A percentile compares a stretch with the other conserved stretches of the same genome.
These are phyloP conservation scores for Zalaria obscura DNA, from an alignment of 2,329 filamentous ascomycete species.

Conservation along the genomic window DNA sequence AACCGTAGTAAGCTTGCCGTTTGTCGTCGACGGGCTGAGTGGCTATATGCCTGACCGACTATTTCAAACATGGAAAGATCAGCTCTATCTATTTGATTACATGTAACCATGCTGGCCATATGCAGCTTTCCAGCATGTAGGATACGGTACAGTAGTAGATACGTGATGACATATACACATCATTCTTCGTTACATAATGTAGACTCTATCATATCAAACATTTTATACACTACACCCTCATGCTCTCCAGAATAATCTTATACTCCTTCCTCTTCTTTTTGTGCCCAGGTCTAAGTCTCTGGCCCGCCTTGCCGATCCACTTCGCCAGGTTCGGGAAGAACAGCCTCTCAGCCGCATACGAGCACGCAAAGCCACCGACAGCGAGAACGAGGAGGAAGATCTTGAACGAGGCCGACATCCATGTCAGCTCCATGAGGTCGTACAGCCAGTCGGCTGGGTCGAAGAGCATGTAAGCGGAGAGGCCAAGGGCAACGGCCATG, in stretches of 20 bases:
- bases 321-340: constrained; percentile 57
- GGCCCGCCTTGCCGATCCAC: constrained; percentile 47
- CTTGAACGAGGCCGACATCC: constrained; percentile 59
- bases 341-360: constrained; percentile 58
- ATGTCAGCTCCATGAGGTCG: constrained; percentile 73
- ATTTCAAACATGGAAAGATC: too few species aligned
- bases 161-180: too few species aligned
- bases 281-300: constrained; percentile 39
- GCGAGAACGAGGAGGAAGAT: constrained; percentile 59
- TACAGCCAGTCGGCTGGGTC: constrained; percentile 55
- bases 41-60: too few species aligned
- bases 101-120: too few species aligned
- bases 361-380: constrained; percentile 49
- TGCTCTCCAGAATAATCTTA: constrained; percentile 62
- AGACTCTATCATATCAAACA: too few species aligned
- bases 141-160: too few species aligned
- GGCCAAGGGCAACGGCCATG: constrained; percentile 50
- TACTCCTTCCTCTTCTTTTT: constrained; percentile 76
- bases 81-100: too few species aligned
- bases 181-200: too few species aligned
- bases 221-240: constrained; percentile 12
- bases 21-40: too few species aligned
- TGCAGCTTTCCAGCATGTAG: too few species aligned
- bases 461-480: constrained; percentile 70
- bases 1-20: too few species aligned